Evolutionary conservation across 495 filamentous ascomycete species (phyloP).

Genomic region (Xylaria curta): DNA sequence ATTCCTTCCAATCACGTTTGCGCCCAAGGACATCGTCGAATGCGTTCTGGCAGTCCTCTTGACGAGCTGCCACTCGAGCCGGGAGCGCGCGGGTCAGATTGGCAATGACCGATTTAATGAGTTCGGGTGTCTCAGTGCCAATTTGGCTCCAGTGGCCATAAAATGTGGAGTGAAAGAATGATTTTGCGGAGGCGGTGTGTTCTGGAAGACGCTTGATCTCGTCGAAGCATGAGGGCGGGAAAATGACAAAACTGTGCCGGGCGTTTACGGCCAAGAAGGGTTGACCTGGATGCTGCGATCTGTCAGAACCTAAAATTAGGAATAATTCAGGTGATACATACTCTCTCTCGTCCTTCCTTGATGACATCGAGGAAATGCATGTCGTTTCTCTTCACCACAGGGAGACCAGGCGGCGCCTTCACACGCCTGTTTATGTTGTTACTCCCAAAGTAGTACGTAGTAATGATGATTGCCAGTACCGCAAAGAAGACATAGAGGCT

Average conservation of each 20-base stretch:
- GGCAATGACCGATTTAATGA: neutral
- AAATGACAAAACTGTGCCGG: constrained; percentile 3
- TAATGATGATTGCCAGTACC: neutral
- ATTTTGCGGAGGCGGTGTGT: neutral
- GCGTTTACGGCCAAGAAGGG: neutral
- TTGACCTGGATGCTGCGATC: neutral
- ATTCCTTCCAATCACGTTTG: constrained; percentile 7
- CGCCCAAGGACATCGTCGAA: neutral
- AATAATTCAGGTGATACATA: neutral
- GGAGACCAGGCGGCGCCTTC: neutral
- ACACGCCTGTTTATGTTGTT: neutral
- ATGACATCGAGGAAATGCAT: neutral
- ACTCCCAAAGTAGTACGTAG: neutral
- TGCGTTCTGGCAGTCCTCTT: neutral
- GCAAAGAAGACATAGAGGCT: neutral
- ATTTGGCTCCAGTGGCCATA: constrained; percentile 10
- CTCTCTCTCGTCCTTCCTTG: neutral
- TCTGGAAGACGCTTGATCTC: constrained; percentile 16
- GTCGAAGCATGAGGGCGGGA: neutral
- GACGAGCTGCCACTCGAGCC: neutral
- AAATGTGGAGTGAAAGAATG: neutral
- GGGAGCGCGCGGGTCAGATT: constrained; percentile 3
- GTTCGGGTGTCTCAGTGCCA: neutral
- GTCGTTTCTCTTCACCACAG: neutral
- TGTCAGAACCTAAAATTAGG: neutral